Conservation (phyloP, 176 grass and related monocot genomes). For the Avena eriantha region DNA sequence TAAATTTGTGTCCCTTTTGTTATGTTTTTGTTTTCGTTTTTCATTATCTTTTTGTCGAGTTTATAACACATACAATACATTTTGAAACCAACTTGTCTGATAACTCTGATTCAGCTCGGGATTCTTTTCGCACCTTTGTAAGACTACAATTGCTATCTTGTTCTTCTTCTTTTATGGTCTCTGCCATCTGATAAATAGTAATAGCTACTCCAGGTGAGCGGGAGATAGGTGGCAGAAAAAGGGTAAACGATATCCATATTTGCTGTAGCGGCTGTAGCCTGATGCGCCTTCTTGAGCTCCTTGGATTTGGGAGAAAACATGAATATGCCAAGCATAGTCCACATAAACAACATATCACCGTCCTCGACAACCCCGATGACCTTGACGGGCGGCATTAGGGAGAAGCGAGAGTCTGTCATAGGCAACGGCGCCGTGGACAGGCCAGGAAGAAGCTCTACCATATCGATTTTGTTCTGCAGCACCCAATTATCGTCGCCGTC, state of each 20-base stretch:
- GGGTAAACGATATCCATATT: not conserved
- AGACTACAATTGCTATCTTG: no score
- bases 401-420: not conserved
- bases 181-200: no score
- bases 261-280: not conserved
- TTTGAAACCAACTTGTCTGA: no score
- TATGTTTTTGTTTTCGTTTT: no score
- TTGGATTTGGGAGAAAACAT: not conserved
- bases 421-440: not conserved
- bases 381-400: not conserved
- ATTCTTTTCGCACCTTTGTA: no score
- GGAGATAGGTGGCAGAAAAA: not conserved
- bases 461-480: not conserved
- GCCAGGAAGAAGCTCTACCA: not conserved
- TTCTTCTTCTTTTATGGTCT: no score
- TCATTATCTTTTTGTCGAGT: no score
- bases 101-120: no score
- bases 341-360: not conserved
- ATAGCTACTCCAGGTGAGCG: not conserved
- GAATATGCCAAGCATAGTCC: slow-evolving; percentile 2
- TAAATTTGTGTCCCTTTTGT: no score
- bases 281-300: not conserved
- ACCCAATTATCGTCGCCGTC: not conserved
- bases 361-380: not conserved
- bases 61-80: no score